Percentiles rank a stretch among this genome's conserved stretches.
Conservation (phyloP, 2,329 filamentous ascomycete species). For the Xylaria multiplex region DNA sequence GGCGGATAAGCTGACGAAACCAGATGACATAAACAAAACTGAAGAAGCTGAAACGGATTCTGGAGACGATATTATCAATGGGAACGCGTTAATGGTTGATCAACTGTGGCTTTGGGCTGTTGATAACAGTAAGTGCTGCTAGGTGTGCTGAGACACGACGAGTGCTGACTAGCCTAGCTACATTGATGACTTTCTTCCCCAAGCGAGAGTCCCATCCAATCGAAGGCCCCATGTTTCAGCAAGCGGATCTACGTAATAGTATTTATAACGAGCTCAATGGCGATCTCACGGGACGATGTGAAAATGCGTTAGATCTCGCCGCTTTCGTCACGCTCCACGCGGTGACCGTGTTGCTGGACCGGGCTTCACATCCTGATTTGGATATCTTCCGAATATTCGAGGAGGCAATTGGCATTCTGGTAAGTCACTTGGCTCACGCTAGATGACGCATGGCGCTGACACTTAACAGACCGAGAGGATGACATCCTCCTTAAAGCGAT, state of each 20-base stretch:
- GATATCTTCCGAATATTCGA: slow-evolving; percentile 74
- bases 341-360: slow-evolving; percentile 69
- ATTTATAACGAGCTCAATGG: slow-evolving; percentile 74
- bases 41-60: slow-evolving; percentile 51
- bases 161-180: slow-evolving; percentile 51
- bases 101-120: slow-evolving; percentile 71
- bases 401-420: slow-evolving; percentile 71
- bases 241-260: slow-evolving; percentile 70
- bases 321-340: slow-evolving; percentile 71
- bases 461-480: slow-evolving; percentile 65
- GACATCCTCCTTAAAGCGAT: slow-evolving; percentile 69
- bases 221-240: slow-evolving; percentile 66
- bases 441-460: slow-evolving; percentile 20
- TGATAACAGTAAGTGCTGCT: slow-evolving; percentile 57
- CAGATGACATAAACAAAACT: slow-evolving; percentile 21
- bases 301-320: slow-evolving; percentile 70
- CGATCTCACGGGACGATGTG: slow-evolving; percentile 69
- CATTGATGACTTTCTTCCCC: slow-evolving; percentile 65
- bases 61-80: slow-evolving; percentile 56
- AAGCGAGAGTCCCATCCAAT: slow-evolving; percentile 64
- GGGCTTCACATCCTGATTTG: slow-evolving; percentile 68
- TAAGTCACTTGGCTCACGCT: slow-evolving; percentile 45
- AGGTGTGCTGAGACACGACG: not conserved
- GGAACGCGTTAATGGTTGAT: slow-evolving; percentile 73
- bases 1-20: slow-evolving; percentile 37